Base-by-base conservation (phyloP, 208 protist genomes). In the Trypanosoma caninum region DNA sequence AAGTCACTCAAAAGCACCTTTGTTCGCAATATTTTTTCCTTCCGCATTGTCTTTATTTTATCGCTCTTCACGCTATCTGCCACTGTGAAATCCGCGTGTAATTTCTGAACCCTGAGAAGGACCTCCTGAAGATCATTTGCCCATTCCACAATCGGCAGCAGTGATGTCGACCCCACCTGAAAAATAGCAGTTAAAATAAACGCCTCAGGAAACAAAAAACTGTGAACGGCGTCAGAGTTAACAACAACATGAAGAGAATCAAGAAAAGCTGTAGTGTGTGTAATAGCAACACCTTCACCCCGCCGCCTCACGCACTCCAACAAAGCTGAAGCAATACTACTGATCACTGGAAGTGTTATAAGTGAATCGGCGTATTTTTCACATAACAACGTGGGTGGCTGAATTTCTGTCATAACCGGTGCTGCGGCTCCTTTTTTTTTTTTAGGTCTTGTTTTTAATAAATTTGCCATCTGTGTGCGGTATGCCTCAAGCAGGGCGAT, bases 181-280 rank as follows among this genome's bases (percentile, higher is more conserved):
- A 94, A 61, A 58, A 94, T 20, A 14, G 78, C 69, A 14, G 71
- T 64, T 20, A 90, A 59, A 37, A 94, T 64, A 62, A 74, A 73
- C 37, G 67, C 75, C 60, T 90, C 69, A 0, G 80, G 81, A 62
- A 87, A 91, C 37, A 94, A 60, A 55, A 89, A 88, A 3, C 11
- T 35, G 31, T 85, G 74, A 22, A 35, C 6, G 9, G 14, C n/a
- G n/a, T 47, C 14, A 25, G 34, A 27, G 5, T n/a, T 23, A 10
- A 69, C 34, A 22, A 46, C 20, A 4, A 45, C 27, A n/a, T 74
- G 42, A 7, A 86, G 38, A 27, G 67, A 61, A 31, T 69, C 44
- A 34, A 52, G 57, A 22, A 82, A 44, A 45, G 69, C 41, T 3
- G 28, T 50, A 10, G 38, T 69, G 18, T 66, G 31, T 25, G 65